Evolutionary conservation across 768 basidiomycete genomes (phyloP), one percentile per base, ranked within the genome.

Genomic region (Phylloporus arenicola): DNA sequence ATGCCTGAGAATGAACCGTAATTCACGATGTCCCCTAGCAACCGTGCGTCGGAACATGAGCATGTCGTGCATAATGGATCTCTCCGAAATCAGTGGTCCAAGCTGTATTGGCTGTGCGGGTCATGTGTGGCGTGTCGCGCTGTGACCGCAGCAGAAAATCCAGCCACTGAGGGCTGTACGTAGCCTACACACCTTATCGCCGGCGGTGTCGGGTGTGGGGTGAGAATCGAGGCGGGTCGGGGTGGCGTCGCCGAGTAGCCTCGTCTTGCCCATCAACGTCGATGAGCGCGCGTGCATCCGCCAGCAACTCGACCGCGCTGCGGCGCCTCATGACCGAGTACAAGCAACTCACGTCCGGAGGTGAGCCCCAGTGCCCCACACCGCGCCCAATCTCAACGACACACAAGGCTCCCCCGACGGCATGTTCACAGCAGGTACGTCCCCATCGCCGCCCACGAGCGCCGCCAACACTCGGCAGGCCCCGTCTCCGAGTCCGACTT

Each of bases 311-410:
- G 30, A 93, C 90, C 6, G 92, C 92, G 10, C 73, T 90, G 41
- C 79, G 88, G 54, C 78, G 92, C 39, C 75, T 95, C 47, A 95
- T 94, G 93, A 92, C 87, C 2, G 92, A 96, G 62, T 92, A 92
- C 75, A 88, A 84, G 67, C 88, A 88, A 57, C 77, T 92, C 61
- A 88, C 86, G 1, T 74, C 90, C 8, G 83, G 84, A 72, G 88
- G 85, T 86, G 55, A 52, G 30, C 24, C 33, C 48, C 30, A 9
- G 5, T 3, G 14, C 38, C 22, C 22, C 31, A 30, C 25, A 20
- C 13, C 20, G 11, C 20, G 17, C 12, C 19, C 4, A 11, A 22
- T n/a, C 30, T 31, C 30, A 31, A 31, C 30, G 30, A 31, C 30
- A 29, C 13, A 31, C 30, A 13, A 88, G 88, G 88, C 57, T 84